A percentile compares a stretch with the other conserved stretches of the same genome.
Evolutionary conservation across 768 basidiomycete genomes (phyloP).

Genomic region (Roridomyces roridus): DNA sequence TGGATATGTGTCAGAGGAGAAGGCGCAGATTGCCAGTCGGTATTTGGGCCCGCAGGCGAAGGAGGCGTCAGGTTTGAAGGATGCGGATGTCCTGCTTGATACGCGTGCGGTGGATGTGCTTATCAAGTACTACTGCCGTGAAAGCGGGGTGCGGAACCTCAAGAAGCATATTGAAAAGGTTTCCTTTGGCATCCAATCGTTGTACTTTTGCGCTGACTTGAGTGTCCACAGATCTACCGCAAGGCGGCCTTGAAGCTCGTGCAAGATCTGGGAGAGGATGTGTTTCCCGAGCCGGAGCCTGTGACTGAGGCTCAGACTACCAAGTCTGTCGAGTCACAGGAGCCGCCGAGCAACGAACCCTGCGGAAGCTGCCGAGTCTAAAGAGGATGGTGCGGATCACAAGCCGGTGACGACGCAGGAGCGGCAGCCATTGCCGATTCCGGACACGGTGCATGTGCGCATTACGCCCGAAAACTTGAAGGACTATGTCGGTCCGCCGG

Average conservation of each 20-base stretch:
- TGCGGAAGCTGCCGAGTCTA: slow-evolving; percentile 20
- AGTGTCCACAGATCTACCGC: slow-evolving; percentile 78
- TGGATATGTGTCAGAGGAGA: slow-evolving; percentile 95
- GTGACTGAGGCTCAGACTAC: slow-evolving; percentile 14
- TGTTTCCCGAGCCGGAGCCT: slow-evolving; percentile 71
- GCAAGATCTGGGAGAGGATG: slow-evolving; percentile 86
- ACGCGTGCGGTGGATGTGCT: slow-evolving; percentile 80
- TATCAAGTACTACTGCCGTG: slow-evolving; percentile 97
- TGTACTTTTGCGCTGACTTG: background rate
- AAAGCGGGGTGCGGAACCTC: slow-evolving; percentile 94
- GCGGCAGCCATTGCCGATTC: slow-evolving; percentile 83
- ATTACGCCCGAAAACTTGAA: slow-evolving; percentile 90
- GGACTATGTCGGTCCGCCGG: slow-evolving; percentile 95
- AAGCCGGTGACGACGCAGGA: slow-evolving; percentile 77
- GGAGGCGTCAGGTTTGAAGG: slow-evolving; percentile 85
- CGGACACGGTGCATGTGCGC: slow-evolving; percentile 74
- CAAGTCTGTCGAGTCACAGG: slow-evolving; percentile 58
- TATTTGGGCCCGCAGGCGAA: slow-evolving; percentile 95
- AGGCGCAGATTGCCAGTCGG: slow-evolving; percentile 82
- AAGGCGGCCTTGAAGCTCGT: slow-evolving; percentile 95
- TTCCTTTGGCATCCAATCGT: background rate
- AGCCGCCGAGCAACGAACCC: slow-evolving; percentile 49
- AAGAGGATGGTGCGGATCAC: slow-evolving; percentile 33
- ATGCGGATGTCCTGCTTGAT: slow-evolving; percentile 83
- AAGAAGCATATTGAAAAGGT: slow-evolving; percentile 99